Percentiles rank a stretch among this genome's conserved stretches.
Conservation (phyloP, 805 yeast species). For the Vanderwaltozyma polyspora region DNA sequence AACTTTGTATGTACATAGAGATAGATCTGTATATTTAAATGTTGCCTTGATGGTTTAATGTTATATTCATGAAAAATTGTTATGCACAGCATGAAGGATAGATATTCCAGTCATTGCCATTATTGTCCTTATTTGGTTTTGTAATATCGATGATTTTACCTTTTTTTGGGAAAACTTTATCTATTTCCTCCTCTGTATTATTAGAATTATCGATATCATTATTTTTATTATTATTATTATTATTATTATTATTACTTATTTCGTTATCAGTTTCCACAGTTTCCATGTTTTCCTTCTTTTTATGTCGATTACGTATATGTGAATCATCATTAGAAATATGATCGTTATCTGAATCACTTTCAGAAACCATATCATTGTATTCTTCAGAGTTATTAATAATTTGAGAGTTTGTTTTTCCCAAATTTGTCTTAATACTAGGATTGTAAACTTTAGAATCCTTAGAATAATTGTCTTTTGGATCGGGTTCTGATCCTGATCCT, state of each 20-base stretch:
- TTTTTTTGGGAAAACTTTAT: background rate
- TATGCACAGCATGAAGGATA: constrained; percentile 4
- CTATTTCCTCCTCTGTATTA: background rate
- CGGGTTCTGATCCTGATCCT: background rate
- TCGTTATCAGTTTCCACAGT: no score
- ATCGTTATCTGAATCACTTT: constrained; percentile 1
- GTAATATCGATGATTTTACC: constrained; percentile 10
- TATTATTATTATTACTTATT: no score
- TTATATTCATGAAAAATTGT: background rate
- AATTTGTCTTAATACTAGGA: no score
- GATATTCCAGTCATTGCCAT: constrained; percentile 9
- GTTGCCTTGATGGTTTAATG: background rate
- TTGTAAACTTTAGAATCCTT: no score
- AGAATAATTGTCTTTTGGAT: background rate
- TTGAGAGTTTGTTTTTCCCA: no score
- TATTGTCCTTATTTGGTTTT: constrained; percentile 21
- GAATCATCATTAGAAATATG: background rate
- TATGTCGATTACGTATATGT: background rate
- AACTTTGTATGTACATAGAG: background rate
- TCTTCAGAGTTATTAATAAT: background rate
- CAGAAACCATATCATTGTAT: constrained; percentile 3
- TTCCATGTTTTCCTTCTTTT: background rate
- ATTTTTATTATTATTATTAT: background rate
- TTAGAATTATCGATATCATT: background rate
- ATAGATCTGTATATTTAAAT: background rate